phyloP scores from a whole-genome alignment of 768 basidiomycete species.

The Russula dissimulans region DNA sequence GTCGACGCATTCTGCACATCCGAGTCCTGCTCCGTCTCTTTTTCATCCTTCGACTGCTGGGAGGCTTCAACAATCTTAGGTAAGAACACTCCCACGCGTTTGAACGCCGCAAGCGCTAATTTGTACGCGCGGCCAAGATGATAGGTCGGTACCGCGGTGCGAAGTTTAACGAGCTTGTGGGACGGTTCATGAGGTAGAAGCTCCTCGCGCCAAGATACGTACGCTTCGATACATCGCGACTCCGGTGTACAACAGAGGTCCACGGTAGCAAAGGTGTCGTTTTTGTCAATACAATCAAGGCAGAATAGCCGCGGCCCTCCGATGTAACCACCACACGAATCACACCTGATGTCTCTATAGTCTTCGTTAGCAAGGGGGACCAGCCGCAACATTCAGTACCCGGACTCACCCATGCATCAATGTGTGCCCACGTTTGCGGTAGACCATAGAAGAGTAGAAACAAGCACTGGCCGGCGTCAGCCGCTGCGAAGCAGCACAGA shows the following conservation, averaged over 20 bases:
- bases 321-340: conserved; percentile 22
- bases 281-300: conserved; percentile 25
- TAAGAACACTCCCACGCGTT: neutral
- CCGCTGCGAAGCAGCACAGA: conserved; percentile 11
- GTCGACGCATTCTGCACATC: neutral
- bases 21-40: neutral
- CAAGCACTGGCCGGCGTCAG: conserved; percentile 12
- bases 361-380: neutral
- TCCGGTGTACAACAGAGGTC: conserved; percentile 26
- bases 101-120: neutral
- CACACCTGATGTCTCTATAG: conserved; percentile 20
- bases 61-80: neutral
- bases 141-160: conserved; percentile 13
- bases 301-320: conserved; percentile 27
- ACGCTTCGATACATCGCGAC: conserved; percentile 17
- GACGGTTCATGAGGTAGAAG: conserved; percentile 24
- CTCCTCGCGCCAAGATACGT: conserved; percentile 15
- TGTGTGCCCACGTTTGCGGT: conserved; percentile 18
- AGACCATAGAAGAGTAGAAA: conserved; percentile 16
- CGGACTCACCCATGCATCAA: conserved; percentile 18
- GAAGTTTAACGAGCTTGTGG: conserved; percentile 27
- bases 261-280: conserved; percentile 17
- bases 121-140: neutral
- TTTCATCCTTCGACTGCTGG: neutral
- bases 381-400: neutral